These are phyloP conservation scores for Wickerhamiella spandovensis DNA, from an alignment of 805 yeast genomes.

Conservation along the genomic window DNA sequence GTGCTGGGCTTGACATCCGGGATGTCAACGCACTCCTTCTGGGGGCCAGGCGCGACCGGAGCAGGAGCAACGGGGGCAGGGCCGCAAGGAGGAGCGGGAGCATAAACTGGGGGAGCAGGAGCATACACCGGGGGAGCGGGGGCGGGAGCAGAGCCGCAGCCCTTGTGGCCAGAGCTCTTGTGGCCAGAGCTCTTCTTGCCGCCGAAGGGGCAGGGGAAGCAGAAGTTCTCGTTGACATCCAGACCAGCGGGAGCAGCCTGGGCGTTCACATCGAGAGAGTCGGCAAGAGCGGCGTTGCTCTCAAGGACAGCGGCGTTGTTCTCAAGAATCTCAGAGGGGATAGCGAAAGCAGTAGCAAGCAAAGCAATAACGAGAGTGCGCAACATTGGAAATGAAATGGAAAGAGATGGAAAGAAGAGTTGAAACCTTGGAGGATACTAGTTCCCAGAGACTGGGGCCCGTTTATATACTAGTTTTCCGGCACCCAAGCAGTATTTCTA, in stretches of 20 bases:
- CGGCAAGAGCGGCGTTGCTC: not conserved
- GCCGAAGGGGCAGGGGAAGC: not conserved
- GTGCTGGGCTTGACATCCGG: not conserved
- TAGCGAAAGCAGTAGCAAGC: not conserved
- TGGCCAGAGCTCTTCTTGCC: not conserved
- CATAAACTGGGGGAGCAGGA: too few species aligned
- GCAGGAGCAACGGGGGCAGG: not conserved
- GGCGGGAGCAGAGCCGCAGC: not conserved
- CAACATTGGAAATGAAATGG: not conserved
- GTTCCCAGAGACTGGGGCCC: not conserved
- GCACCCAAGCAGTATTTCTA: not conserved
- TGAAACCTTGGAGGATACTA: not conserved
- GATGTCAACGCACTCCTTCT: not conserved
- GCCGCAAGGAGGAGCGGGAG: not conserved
- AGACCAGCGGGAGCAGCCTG: not conserved
- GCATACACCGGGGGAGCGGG: too few species aligned
- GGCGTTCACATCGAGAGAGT: not conserved
- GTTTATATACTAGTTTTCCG: not conserved
- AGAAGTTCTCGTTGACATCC: not conserved
- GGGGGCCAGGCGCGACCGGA: not conserved
- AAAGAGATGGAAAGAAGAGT: not conserved
- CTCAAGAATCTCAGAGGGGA: not conserved
- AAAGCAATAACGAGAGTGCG: not conserved
- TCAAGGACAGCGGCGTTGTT: not conserved
- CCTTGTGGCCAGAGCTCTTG: not conserved